Base-by-base conservation (phyloP, 2,329 filamentous ascomycete genomes). In the Colletotrichum higginsianum region DNA sequence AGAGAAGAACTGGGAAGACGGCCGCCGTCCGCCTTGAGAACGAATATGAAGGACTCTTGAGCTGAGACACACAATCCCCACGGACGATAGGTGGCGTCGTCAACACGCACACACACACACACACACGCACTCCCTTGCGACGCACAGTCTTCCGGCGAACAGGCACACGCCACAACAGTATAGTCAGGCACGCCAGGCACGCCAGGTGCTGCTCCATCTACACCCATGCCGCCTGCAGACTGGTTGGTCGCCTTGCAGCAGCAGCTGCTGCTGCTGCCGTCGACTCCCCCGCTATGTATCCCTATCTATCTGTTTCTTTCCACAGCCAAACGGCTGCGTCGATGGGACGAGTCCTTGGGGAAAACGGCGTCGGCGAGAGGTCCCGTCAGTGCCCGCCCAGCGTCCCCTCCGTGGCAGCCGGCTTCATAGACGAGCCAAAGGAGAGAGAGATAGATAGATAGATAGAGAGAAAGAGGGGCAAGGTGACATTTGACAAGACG, bases 31-130 rank as follows among this genome's bases (percentile, higher is more conserved):
- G 47, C 40, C 35, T 50, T 62, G 60, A 26, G 35, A 44, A 52
- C 47, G 35, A 57, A 26, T 61, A 65, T 60, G 66, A 70, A 72
- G 65, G 69, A 70, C 66, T 60, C 50, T 30, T 21, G 47, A 72
- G 69, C 69, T 72, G 69, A 72, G 69, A 72, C 69, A 70, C 53
- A 66, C 60, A 69, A 53, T 69, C 40, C 58, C 64, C 52, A 71
- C 57, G 68, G 52, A 58, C 57, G 18, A 53, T 40, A 46, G 52
- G 47, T 21, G 50, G 57, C 16, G 52, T 58, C 52, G 26, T 46
- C 26, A 26, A 26, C 4, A 26, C 26, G 23, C 23, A 26, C 26
- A 26, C 4, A 23, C 21, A 26, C 4, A 26, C 26, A 3, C 23
- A 26, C 26, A 26, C 4, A 30, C 64, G 52, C 46, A 47, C 64